Base-by-base conservation (phyloP, 1,284 basidiomycete genomes). In the Sanguinoderma infundibulare region DNA sequence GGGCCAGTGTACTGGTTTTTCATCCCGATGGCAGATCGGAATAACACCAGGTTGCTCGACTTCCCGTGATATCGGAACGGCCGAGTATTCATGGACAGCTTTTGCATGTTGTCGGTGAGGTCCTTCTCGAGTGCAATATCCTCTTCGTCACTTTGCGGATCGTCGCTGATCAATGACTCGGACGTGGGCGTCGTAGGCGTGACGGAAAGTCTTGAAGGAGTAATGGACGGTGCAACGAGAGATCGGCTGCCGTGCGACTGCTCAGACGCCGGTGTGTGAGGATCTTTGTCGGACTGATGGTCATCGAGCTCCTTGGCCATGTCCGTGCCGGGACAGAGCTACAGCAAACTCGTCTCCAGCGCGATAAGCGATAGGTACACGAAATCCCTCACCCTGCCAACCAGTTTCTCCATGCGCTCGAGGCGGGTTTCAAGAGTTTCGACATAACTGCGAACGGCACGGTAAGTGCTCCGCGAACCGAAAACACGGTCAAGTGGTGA, bases 361-460 rank as follows among this genome's bases (percentile, higher is more conserved):
- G 20, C 26, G 9, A 51, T 28, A 15, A 8, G 0, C 4, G 17
- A 44, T 5, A 55, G 57, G 49, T n/a, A 9, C 15, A 42, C 10
- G 39, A 32, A 24, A 6, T 22, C 2, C 73, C 81, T 57, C 66
- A 87, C 87, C 74, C 83, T 83, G 60, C 77, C 78, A 34, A 91
- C 72, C 1, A 92, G 75, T 46, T 74, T 79, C 74, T 93, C 90
- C 83, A 92, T 85, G 67, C 87, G 86, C 58, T 86, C 85, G 17
- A 91, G 79, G 8, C 90, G 80, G 39, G 78, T 82, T 73, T 92
- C 90, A 5, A 93, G 77, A 36, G 83, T 84, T 70, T 91, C 89
- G 35, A 92, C 83, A 76, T 90, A 90, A 51, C 86, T 87, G 63
- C n/a, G 12, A 22, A 5, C n/a, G 35, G 30, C 2, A 50, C 36